Evolutionary conservation across 257 asterid genomes (phyloP).

Genomic region (Scutellaria baicalensis): DNA sequence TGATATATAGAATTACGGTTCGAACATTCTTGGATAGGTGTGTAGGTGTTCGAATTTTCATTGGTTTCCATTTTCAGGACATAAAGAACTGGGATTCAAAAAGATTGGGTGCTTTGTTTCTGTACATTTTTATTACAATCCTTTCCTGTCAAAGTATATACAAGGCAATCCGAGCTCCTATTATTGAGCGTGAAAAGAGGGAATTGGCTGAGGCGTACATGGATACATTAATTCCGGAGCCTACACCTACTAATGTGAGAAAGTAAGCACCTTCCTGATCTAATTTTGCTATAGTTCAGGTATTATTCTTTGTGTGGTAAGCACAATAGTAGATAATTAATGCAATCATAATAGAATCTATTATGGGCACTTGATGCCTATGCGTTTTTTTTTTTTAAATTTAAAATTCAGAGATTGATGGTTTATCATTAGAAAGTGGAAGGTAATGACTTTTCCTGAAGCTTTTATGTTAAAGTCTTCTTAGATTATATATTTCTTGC

Average conservation of each 20-base stretch:
- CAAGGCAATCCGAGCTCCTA: conserved; percentile 69
- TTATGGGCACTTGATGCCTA: neutral
- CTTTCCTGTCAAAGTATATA: conserved; percentile 56
- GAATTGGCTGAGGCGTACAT: conserved; percentile 84
- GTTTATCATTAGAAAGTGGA: neutral
- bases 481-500: neutral
- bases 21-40: neutral
- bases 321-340: conserved; percentile 6
- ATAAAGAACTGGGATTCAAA: conserved; percentile 72
- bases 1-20: neutral
- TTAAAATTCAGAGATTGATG: neutral
- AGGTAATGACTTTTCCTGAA: neutral
- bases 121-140: conserved; percentile 44
- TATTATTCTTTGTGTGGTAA: neutral
- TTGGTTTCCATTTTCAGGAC: conserved; percentile 43
- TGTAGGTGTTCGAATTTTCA: neutral
- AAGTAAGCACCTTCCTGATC: conserved; percentile 38
- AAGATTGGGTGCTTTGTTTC: conserved; percentile 59
- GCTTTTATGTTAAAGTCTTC: neutral
- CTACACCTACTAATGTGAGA: conserved; percentile 71
- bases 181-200: conserved; percentile 57
- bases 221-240: conserved; percentile 96
- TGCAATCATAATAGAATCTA: neutral
- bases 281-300: neutral
- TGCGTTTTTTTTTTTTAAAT: conserved; percentile 5